Percentiles rank a stretch among this genome's conserved stretches.
Conservation (phyloP, 2,329 filamentous ascomycete genomes). For the Blastomyces gilchristii region DNA sequence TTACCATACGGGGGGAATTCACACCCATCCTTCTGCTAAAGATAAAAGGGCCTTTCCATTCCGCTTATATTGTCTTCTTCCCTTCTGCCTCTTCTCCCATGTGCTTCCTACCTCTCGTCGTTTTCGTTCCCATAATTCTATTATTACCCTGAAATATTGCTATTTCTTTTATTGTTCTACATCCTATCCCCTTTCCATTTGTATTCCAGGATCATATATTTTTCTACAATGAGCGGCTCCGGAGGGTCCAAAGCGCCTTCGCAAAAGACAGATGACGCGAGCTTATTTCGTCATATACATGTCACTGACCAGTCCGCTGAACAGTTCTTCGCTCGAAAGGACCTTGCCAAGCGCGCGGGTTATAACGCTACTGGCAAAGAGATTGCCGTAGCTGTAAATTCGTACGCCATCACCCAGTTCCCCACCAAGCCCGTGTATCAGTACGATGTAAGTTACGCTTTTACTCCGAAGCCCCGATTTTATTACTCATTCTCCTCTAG, state of each 20-base stretch:
- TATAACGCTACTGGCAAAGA: slow-evolving; percentile 51
- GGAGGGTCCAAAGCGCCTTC: background rate
- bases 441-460: slow-evolving; percentile 60
- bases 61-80: background rate
- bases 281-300: slow-evolving; percentile 10
- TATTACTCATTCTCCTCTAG: slow-evolving; percentile 33
- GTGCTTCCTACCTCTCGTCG: too few species aligned
- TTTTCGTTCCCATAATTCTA: background rate
- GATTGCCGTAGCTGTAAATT: slow-evolving; percentile 56
- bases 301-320: slow-evolving; percentile 13
- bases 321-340: slow-evolving; percentile 18
- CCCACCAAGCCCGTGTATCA: slow-evolving; percentile 59
- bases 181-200: background rate
- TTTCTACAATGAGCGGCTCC: slow-evolving; percentile 5
- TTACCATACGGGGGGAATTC: background rate
- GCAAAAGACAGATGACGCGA: slow-evolving; percentile 1
- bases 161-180: background rate
- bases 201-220: background rate
- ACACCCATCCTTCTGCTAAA: background rate
- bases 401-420: slow-evolving; percentile 57
- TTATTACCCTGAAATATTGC: background rate
- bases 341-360: slow-evolving; percentile 39
- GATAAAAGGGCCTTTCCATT: slow-evolving; percentile 4
- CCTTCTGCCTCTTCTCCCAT: slow-evolving; percentile 8
- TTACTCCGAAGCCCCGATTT: background rate